Evolutionary conservation across 2,329 filamentous ascomycete genomes (phyloP).

Genomic region (Sporothrix brunneoviolacea): DNA sequence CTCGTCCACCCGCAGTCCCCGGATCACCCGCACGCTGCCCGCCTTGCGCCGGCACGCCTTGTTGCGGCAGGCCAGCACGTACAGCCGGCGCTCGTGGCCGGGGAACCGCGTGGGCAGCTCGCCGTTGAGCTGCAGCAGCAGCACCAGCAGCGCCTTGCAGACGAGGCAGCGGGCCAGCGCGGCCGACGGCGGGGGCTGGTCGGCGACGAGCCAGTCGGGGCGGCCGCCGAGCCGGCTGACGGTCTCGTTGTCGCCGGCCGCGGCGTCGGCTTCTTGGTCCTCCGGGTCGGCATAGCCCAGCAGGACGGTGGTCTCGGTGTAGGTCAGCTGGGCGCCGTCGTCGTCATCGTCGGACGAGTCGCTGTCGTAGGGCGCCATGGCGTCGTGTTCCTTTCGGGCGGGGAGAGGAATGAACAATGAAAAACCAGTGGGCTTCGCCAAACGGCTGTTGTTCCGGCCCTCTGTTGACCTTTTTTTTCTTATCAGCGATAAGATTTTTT

Average conservation of each 20-base stretch:
- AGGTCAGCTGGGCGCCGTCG: slow-evolving; percentile 41
- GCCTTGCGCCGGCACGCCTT: slow-evolving; percentile 74
- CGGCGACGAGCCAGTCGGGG: slow-evolving; percentile 77
- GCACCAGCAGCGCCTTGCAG: slow-evolving; percentile 75
- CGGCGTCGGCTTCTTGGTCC: slow-evolving; percentile 7
- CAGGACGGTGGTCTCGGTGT: slow-evolving; percentile 77
- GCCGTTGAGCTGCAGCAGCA: slow-evolving; percentile 85
- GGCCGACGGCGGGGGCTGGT: slow-evolving; percentile 62
- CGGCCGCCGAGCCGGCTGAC: slow-evolving; percentile 83
- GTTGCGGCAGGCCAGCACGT: slow-evolving; percentile 74
- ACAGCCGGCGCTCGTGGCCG: slow-evolving; percentile 78
- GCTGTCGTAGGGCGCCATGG: slow-evolving; percentile 76
- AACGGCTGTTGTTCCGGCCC: neutral
- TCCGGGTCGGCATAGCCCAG: slow-evolving; percentile 73
- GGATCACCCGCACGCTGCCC: slow-evolving; percentile 70
- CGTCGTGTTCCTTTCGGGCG: neutral
- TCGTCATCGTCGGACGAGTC: slow-evolving; percentile 70
- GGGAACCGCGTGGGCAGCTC: slow-evolving; percentile 83
- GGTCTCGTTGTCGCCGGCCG: slow-evolving; percentile 47
- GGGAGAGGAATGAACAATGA: neutral
- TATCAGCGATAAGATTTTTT: slow-evolving; percentile 4
- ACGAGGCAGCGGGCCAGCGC: slow-evolving; percentile 76
- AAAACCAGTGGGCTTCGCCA: too few species aligned
- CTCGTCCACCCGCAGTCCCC: slow-evolving; percentile 50
- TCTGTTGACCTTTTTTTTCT: slow-evolving; percentile 4